phyloP scores from a whole-genome alignment of 805 yeast species.

The Brettanomyces sp. region DNA sequence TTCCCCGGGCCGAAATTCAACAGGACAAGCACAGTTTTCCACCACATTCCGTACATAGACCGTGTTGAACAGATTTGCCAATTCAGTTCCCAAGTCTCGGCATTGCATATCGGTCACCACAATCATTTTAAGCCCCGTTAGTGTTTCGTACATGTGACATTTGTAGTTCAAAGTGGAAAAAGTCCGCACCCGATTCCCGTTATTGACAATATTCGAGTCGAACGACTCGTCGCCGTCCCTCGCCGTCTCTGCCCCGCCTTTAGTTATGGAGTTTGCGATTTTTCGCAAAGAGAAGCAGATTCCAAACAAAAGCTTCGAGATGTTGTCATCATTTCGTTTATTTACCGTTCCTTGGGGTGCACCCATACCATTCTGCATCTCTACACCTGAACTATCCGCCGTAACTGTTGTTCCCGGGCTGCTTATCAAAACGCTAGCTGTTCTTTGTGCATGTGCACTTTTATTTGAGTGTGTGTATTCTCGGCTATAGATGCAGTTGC shows the following conservation, averaged over 20 bases:
- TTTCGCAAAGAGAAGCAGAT: conserved; percentile 71
- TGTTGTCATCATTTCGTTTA: conserved; percentile 47
- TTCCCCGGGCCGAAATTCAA: conserved; percentile 45
- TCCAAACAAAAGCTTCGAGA: conserved; percentile 79
- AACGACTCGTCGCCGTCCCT: background rate
- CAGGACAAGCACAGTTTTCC: conserved; percentile 49
- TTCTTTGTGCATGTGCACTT: background rate
- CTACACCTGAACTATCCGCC: background rate
- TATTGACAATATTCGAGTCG: conserved; percentile 20
- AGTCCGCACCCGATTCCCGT: conserved; percentile 22
- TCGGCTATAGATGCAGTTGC: conserved; percentile 75
- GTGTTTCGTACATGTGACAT: conserved; percentile 72
- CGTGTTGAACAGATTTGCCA: conserved; percentile 51
- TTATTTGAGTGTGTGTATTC: conserved; percentile 38
- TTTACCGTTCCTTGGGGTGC: conserved; percentile 1
- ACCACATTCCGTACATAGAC: conserved; percentile 54
- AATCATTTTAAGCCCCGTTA: conserved; percentile 70
- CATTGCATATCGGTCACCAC: conserved; percentile 57
- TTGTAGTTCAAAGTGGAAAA: conserved; percentile 70
- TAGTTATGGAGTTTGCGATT: conserved; percentile 38
- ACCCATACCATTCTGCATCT: background rate
- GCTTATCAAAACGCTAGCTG: background rate
- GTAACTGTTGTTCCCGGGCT: background rate
- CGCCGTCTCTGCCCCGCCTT: background rate
- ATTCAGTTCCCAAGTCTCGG: conserved; percentile 44